A percentile compares a stretch with the other conserved stretches of the same genome.
Evolutionary conservation across 805 yeast species (phyloP).

Genomic region (Kodamaea kaohsiungensis): DNA sequence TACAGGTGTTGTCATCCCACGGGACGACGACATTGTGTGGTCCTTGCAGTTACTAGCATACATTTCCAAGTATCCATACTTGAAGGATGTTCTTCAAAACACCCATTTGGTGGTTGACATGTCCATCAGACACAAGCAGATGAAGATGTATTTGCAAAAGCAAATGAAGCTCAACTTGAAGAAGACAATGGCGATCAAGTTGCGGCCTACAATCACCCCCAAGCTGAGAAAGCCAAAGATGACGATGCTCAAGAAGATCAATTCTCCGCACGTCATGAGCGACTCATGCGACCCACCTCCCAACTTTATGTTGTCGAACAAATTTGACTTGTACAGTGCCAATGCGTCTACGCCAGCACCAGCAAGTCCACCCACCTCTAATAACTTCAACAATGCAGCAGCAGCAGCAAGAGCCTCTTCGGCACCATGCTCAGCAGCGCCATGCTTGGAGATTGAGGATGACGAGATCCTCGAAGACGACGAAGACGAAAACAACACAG

Average conservation of each 20-base stretch:
- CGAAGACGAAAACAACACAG: conserved; percentile 29
- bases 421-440: not conserved
- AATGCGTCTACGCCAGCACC: not conserved
- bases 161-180: conserved; percentile 34
- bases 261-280: conserved; percentile 41
- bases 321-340: conserved; percentile 28
- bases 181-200: conserved; percentile 28
- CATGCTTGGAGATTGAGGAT: conserved; percentile 16
- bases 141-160: conserved; percentile 36
- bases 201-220: conserved; percentile 36
- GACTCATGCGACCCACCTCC: conserved; percentile 21
- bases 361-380: not conserved
- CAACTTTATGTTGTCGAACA: conserved; percentile 16
- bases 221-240: conserved; percentile 28
- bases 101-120: conserved; percentile 75
- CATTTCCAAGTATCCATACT: conserved; percentile 83
- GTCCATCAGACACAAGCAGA: conserved; percentile 44
- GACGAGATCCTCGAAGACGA: conserved; percentile 29
- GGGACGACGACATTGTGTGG: conserved; percentile 94
- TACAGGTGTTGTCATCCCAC: conserved; percentile 79
- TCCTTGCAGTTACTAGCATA: conserved; percentile 89
- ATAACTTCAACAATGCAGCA: not conserved
- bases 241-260: conserved; percentile 10
- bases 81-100: conserved; percentile 71
- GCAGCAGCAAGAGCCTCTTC: not conserved